Base-by-base conservation (phyloP, 163 green algal species). In the Scenedesmus sp. region DNA sequence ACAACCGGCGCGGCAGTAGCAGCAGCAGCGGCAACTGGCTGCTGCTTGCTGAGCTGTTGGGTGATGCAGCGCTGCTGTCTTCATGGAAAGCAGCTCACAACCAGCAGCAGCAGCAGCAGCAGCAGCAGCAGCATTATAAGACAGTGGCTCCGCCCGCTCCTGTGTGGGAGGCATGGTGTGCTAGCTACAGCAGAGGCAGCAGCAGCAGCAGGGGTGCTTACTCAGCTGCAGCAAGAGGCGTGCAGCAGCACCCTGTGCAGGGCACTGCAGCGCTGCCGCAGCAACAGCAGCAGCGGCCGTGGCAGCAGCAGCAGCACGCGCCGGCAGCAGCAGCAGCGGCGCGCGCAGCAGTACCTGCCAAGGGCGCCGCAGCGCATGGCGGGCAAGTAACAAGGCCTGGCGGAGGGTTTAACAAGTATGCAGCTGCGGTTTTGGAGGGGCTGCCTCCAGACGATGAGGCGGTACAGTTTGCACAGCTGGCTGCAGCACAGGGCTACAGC, bases 361-460 rank as follows among this genome's bases (percentile, higher is more conserved):
- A 46, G 16, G 3, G 3, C 2, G 59, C n/a, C 20, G 57, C 34
- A 12, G 46, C 46, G 26, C 74, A 10, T 4, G 18, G 8, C 59
- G 34, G 34, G 10, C 26, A 83, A 73, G 34, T 6, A 18, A 2
- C 15, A 4, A 52, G 18, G 13, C 20, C 20, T 20, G 54, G 82
- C 1, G 54, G 54, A 67, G 86, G 70, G 70, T 85, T 91, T 77
- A 77, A 91, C 73, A 91, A 91, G 87, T 93, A 93, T 82, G 94
- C 94, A 57, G 86, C 92, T 23, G 94, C 94, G 3, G 94, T 92
- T 16, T 74, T 95, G 20, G 88, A 82, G 12, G 94, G 92, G 5
- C 91, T 96, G 70, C 95, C 95, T 0, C 88, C 93, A 0, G 85
- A 96, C 23, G 95, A 96, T 20, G 95, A 96, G 84, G 94, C 93